phyloP scores from a whole-genome alignment of 129 eudicot genomes.

The Chrysanthemum makinoi region DNA sequence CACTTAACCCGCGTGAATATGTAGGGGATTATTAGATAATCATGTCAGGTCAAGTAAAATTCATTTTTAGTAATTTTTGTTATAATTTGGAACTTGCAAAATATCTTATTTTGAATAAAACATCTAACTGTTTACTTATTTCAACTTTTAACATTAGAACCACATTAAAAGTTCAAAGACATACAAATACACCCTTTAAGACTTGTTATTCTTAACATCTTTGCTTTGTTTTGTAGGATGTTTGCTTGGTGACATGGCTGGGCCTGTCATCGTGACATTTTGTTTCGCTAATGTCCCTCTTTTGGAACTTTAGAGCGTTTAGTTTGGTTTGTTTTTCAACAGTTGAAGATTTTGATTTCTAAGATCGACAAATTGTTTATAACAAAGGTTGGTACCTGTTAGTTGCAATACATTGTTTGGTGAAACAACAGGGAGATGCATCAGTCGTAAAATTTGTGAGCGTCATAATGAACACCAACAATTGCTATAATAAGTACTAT shows the following conservation, averaged over 20 bases:
- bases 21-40: too few relatives aligned
- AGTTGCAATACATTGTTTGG: background rate
- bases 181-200: background rate
- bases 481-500: background rate
- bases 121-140: too few relatives aligned
- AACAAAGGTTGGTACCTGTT: slow-evolving; percentile 16
- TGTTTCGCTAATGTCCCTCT: slow-evolving; percentile 38
- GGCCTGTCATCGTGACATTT: slow-evolving; percentile 62
- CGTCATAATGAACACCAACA: slow-evolving; percentile 8
- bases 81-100: too few relatives aligned
- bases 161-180: background rate
- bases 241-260: slow-evolving; percentile 76
- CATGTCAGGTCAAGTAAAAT: too few relatives aligned
- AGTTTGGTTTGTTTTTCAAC: slow-evolving; percentile 16
- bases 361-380: slow-evolving; percentile 1
- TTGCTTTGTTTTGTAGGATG: slow-evolving; percentile 57
- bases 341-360: slow-evolving; percentile 9
- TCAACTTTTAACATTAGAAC: too few relatives aligned
- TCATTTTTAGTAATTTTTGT: too few relatives aligned
- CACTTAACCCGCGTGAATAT: too few relatives aligned
- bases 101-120: too few relatives aligned
- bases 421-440: slow-evolving; percentile 10
- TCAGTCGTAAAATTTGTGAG: background rate
- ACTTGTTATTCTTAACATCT: background rate
- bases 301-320: slow-evolving; percentile 28